Percentiles rank a stretch among this genome's conserved stretches.
Evolutionary conservation across 306 rosid genomes (phyloP).

Genomic region (Gillenia trifoliata): DNA sequence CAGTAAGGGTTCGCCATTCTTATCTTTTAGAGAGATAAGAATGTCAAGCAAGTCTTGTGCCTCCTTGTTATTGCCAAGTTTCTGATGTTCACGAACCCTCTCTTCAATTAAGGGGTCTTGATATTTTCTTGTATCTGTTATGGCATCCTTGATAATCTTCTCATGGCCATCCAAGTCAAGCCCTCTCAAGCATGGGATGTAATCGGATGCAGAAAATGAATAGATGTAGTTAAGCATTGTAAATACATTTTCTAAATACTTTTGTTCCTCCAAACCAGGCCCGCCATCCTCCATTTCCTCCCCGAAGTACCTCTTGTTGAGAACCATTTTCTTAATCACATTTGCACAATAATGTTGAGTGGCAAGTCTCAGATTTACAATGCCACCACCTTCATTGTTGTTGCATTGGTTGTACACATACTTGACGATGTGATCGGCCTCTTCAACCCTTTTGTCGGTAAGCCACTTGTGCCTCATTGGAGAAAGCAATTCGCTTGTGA

Average conservation of each 20-base stretch:
- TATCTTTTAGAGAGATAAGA: not conserved
- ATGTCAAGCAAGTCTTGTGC: not conserved
- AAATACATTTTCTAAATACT: constrained; percentile 16
- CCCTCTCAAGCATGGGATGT: constrained; percentile 22
- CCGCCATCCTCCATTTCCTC: not conserved
- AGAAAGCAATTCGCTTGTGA: not conserved
- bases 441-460: constrained; percentile 22
- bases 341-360: constrained; percentile 29
- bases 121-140: not conserved
- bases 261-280: constrained; percentile 19
- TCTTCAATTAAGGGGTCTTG: not conserved
- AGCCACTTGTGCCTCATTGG: constrained; percentile 15
- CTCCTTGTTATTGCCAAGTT: not conserved
- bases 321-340: constrained; percentile 12
- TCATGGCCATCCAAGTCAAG: constrained; percentile 27
- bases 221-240: constrained; percentile 6
- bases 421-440: constrained; percentile 31
- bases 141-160: not conserved
- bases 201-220: constrained; percentile 23
- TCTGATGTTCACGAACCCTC: not conserved
- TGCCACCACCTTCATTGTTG: not conserved
- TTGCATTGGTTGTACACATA: constrained; percentile 19
- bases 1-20: not conserved
- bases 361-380: constrained; percentile 21
- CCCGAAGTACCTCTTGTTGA: constrained; percentile 32